Conservation (phyloP, 208 protist species). For the Lotmaria passim region DNA sequence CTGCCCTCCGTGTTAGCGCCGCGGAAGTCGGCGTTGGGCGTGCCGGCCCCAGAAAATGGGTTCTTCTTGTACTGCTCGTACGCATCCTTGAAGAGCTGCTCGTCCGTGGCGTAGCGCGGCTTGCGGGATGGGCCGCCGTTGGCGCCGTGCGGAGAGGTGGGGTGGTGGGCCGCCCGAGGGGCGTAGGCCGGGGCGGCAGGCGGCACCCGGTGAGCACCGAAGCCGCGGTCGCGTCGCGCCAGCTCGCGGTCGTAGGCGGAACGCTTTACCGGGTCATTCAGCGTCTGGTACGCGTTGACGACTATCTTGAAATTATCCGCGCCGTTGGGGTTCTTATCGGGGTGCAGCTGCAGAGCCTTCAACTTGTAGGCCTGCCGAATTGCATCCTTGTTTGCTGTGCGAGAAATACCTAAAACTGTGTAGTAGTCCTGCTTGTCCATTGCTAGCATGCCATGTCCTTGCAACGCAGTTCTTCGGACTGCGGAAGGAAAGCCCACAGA, state of each 20-base stretch:
- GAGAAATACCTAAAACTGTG: conserved; percentile 70
- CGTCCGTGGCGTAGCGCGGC: conserved; percentile 58
- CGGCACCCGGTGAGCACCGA: conserved; percentile 14
- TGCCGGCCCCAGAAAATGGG: conserved; percentile 35
- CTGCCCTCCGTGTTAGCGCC: conserved; percentile 49
- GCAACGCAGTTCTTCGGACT: not conserved
- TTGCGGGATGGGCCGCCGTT: conserved; percentile 28
- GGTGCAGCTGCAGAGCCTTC: conserved; percentile 83
- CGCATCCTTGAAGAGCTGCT: conserved; percentile 82
- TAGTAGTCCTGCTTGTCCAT: conserved; percentile 81
- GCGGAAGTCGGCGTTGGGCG: conserved; percentile 41
- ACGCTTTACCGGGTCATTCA: conserved; percentile 71
- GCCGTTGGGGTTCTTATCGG: conserved; percentile 92
- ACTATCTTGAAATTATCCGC: conserved; percentile 82
- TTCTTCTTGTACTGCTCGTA: conserved; percentile 83
- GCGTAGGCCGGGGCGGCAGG: conserved; percentile 11
- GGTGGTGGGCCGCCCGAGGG: conserved; percentile 10
- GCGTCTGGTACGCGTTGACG: conserved; percentile 82
- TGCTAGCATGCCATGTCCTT: conserved; percentile 15
- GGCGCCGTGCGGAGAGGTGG: not conserved
- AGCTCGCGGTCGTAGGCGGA: conserved; percentile 80
- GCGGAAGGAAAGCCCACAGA: not conserved
- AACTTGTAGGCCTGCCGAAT: conserved; percentile 88
- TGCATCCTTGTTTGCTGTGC: conserved; percentile 71
- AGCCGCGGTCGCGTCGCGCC: conserved; percentile 46